Conservation (phyloP, 2,329 filamentous ascomycete genomes). For the Metarhizium guizhouense region DNA sequence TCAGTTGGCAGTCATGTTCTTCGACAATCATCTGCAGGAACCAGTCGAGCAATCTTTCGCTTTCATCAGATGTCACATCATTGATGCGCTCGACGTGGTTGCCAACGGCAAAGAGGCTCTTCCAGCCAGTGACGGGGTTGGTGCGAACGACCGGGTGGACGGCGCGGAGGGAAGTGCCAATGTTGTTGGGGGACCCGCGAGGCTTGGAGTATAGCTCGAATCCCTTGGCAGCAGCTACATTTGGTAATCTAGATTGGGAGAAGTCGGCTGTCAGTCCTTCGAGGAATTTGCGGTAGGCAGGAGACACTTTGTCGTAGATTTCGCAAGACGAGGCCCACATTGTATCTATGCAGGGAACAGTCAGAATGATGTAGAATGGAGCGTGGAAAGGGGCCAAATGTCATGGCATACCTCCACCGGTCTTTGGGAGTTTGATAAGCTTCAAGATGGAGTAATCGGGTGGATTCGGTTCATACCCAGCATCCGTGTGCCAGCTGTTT, state of each 20-base stretch:
- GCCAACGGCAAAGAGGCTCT: constrained; percentile 41
- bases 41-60: constrained; percentile 39
- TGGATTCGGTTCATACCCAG: too few species aligned
- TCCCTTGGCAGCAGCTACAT: constrained; percentile 38
- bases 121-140: constrained; percentile 52
- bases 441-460: too few species aligned
- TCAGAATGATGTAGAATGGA: too few species aligned
- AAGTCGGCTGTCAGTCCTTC: constrained; percentile 39
- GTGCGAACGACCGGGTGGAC: constrained; percentile 48
- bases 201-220: constrained; percentile 32
- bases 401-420: too few species aligned
- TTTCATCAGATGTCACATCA: constrained; percentile 44
- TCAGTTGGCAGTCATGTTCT: constrained; percentile 49
- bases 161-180: constrained; percentile 40
- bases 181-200: constrained; percentile 48
- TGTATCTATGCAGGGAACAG: too few species aligned
- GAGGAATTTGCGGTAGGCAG: constrained; percentile 35
- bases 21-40: constrained; percentile 38
- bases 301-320: constrained; percentile 45
- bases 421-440: too few species aligned
- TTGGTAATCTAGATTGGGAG: constrained; percentile 39
- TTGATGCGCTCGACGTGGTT: constrained; percentile 47
- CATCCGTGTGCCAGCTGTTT: too few species aligned
- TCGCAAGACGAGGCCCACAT: constrained; percentile 53
- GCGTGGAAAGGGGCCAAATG: too few species aligned